Evolutionary conservation across 441 rosid species (phyloP), one percentile per base, ranked within the genome.

Genomic region (Jatropha podagrica): DNA sequence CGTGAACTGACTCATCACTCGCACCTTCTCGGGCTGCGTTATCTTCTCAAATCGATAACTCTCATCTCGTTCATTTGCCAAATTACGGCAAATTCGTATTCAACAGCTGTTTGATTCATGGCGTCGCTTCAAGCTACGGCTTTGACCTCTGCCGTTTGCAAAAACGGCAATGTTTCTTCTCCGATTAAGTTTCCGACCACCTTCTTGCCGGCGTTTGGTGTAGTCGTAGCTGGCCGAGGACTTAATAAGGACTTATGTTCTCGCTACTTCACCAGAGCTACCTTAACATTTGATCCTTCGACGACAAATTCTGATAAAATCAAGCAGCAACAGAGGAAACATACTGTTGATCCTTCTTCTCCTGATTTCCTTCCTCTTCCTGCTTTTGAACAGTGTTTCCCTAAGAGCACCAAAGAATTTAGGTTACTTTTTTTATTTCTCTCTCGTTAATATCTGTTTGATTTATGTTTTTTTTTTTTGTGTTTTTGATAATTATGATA

Each of bases 321-420:
- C 55, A 84, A 84, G 76, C 97, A 86, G 64, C 82, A 85, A 73
- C 97, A 85, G 65, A 89, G 82, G 73, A 91, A 91, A 83, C 91
- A 94, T 72, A 92, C 97, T 4, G 49, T 83, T 23, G 94, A 96
- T 84, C 99, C 99, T 78, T 78, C 91, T 64, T 86, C 94, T 85
- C 97, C 99, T 64, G 98, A 96, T 80, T 94, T 96, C 65, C 79
- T 84, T 27, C 91, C 97, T 0, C 91, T 94, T 64, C 97, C 98
- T 12, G 89, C 99, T 56, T 96, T 96, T 66, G 88, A 94, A 65
- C 82, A 94, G 80, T 96, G 99, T 54, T 96, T 96, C 72, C 98
- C 99, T 4, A 91, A 83, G 76, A 94, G 99, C 91, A 83, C 98
- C 12, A 96, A 94, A 77, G 93, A 92, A 65, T 56, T 75, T 83